These are phyloP conservation scores for Curvularia sp. DNA, from an alignment of 2,329 filamentous ascomycete genomes.

Conservation along the genomic window DNA sequence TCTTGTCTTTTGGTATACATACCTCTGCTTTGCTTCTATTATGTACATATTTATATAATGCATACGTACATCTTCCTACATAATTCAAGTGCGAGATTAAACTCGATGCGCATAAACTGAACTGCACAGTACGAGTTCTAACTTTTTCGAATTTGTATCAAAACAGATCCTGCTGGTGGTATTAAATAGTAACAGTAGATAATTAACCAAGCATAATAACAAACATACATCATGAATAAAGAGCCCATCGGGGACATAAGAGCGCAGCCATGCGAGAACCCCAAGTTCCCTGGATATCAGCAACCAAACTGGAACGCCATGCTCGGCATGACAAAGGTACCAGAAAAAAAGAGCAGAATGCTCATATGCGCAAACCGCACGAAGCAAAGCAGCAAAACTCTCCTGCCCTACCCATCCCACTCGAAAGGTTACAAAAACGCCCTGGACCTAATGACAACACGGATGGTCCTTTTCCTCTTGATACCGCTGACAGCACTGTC, in stretches of 20 bases:
- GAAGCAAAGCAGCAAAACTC: neutral
- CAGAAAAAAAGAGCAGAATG: neutral
- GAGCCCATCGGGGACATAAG: neutral
- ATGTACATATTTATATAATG: neutral
- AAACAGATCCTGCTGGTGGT: neutral
- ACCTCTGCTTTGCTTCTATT: neutral
- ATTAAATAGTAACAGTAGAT: neutral
- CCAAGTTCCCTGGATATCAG: slow-evolving; percentile 9
- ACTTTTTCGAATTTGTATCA: neutral
- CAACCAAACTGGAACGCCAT: slow-evolving; percentile 6
- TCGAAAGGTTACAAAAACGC: slow-evolving; percentile 41
- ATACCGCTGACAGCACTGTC: slow-evolving; percentile 28
- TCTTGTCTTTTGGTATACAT: neutral
- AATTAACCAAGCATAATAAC: slow-evolving; percentile 1
- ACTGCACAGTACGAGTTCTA: neutral
- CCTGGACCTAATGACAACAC: slow-evolving; percentile 45
- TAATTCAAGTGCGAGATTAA: neutral
- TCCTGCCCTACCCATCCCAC: neutral
- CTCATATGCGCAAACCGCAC: neutral
- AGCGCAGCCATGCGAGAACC: neutral
- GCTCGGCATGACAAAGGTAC: neutral
- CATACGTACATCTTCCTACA: neutral
- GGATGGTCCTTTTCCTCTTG: slow-evolving; percentile 41
- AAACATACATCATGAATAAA: slow-evolving; percentile 3
- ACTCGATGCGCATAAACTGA: neutral